Conservation (phyloP, 352 stramenopile species). For the Pythium phragmiticola region DNA sequence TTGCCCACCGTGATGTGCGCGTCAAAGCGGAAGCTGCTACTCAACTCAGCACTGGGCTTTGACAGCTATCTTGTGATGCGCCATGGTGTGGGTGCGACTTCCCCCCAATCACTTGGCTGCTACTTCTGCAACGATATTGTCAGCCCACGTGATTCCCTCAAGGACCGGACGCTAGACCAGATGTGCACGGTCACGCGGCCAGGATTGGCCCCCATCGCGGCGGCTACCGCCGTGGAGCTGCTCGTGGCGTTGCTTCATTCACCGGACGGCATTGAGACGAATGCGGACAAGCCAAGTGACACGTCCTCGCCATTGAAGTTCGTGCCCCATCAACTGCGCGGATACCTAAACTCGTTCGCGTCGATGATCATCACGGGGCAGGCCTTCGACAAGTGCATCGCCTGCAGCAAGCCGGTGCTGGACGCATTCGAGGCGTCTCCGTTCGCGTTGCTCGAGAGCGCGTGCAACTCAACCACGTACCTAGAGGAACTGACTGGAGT, state of each 20-base stretch:
- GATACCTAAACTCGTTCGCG: conserved; percentile 92
- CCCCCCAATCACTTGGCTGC: conserved; percentile 82
- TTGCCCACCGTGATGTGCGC: conserved; percentile 95
- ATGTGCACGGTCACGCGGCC: conserved; percentile 99
- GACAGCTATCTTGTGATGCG: conserved; percentile 99
- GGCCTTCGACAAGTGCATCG: conserved; percentile 95
- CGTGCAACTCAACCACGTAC: conserved; percentile 70
- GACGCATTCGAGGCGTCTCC: conserved; percentile 68
- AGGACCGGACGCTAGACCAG: conserved; percentile 98
- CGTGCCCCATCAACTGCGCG: conserved; percentile 95
- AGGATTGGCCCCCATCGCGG: conserved; percentile 92
- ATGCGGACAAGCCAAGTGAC: conserved; percentile 57
- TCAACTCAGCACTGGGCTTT: conserved; percentile 88
- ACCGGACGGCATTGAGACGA: conserved; percentile 65
- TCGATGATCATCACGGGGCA: conserved; percentile 80
- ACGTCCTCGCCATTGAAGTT: conserved; percentile 65
- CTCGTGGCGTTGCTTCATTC: conserved; percentile 96
- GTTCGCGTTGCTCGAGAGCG: conserved; percentile 52
- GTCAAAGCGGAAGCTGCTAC: conserved; percentile 89
- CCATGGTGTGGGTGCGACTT: conserved; percentile 73
- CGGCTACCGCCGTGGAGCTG: conserved; percentile 95
- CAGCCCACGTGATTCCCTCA: conserved; percentile 95
- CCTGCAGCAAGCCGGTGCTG: conserved; percentile 90
- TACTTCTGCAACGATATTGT: conserved; percentile 99
- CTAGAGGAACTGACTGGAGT: conserved; percentile 81